Evolutionary conservation across 2,329 filamentous ascomycete species (phyloP), one percentile per base, ranked within the genome.

Genomic region (Zasmidium citrigriseum): DNA sequence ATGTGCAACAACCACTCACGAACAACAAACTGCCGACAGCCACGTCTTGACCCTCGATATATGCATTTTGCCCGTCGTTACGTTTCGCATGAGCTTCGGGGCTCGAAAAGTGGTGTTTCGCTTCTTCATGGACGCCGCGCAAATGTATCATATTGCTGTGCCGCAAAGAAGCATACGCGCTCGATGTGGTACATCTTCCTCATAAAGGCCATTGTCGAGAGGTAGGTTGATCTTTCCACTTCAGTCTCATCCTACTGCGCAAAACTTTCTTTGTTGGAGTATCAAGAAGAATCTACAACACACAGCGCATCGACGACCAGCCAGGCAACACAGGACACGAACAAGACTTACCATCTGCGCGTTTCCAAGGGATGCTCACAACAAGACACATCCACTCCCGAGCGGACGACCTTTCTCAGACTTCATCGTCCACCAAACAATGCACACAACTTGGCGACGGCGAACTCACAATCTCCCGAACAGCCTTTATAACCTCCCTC

Each of bases 401-500:
- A 47, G 22, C 20, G 12, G 25, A 22, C 49, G 12, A 16, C 25
- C 16, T 9, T 20, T 23, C 50, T 21, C 50, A 22, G 45, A 5
- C 49, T 9, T 9, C 49, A 52, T 12, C 49, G 10, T 11, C 16
- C 10, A 21, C 7, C 23, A 21, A 38, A 21, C 11, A 12, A 4
- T 52, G 18, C 29, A 41, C 41, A 18, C 3, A 5, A 7, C 49
- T 22, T 34, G 21, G 27, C 22, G 23, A 29, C n/a, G 44, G 57
- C 58, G 49, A 68, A n/a, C 53, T 70, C 24, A 22, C 64, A 49
- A 58, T 70, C 44, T 66, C 68, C 4, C 65, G 65, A 14, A 64
- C 66, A 20, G 60, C 64, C 16, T 58, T 71, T 41, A 66, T 71
- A 48, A 52, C 57, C 41, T 54, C 52, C 52, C 45, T 69, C 46